Evolutionary conservation across 768 basidiomycete genomes (phyloP).

Genomic region (Auriscalpium microsporum): DNA sequence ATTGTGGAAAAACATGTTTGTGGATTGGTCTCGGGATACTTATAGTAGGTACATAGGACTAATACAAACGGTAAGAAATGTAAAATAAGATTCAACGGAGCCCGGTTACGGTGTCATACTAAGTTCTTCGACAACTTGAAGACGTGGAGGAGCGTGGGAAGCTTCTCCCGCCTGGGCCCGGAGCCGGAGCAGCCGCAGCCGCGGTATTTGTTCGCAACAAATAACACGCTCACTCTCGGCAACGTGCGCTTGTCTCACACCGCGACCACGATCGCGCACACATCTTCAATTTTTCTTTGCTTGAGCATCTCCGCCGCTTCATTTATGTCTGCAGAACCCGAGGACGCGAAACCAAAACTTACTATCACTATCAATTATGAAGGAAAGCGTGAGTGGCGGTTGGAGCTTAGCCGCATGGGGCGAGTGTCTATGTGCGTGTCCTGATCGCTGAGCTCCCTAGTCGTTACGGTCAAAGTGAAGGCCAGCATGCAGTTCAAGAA

Average conservation of each 20-base stretch:
- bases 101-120: no score
- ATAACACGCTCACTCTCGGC: neutral
- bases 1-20: no score
- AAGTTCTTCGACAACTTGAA: no score
- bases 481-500: slow-evolving; percentile 15
- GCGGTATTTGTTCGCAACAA: neutral
- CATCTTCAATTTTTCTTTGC: neutral
- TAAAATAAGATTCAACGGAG: no score
- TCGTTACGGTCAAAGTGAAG: slow-evolving; percentile 12
- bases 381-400: slow-evolving; percentile 3
- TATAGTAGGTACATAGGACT: no score
- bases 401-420: no score
- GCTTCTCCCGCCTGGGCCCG: no score
- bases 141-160: no score
- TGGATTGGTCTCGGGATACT: no score
- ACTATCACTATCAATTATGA: slow-evolving; percentile 10
- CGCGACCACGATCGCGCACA: neutral
- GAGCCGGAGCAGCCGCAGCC: neutral
- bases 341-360: slow-evolving; percentile 13
- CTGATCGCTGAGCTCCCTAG: neutral
- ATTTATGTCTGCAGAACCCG: slow-evolving; percentile 7
- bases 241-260: neutral
- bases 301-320: neutral
- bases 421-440: no score
- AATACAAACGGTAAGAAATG: no score